phyloP scores from a whole-genome alignment of 139 green algal genomes.

The Limnomonas spitsbergensis region DNA sequence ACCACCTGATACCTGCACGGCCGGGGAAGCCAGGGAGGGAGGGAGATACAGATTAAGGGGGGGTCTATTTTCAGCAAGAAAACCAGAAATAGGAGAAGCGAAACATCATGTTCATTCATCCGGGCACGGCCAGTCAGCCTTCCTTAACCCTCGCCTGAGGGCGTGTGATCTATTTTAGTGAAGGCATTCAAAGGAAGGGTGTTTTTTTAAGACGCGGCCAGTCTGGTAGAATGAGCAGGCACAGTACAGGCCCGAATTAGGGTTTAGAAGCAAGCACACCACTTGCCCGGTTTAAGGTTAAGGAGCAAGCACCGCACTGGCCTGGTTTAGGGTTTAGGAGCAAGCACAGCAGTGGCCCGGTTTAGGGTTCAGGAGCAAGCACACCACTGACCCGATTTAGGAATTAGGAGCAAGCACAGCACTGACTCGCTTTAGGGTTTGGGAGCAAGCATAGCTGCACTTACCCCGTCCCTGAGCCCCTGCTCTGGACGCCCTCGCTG shows the following conservation, averaged over 20 bases:
- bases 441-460: not conserved
- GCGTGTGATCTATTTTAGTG: too few relatives aligned
- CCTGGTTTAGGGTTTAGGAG: not conserved
- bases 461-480: not conserved
- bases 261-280: not conserved
- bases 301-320: not conserved
- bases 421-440: not conserved
- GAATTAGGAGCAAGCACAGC: not conserved
- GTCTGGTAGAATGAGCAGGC: not conserved
- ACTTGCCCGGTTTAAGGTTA: not conserved
- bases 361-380: not conserved
- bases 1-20: slow-evolving; percentile 9
- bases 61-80: too few relatives aligned
- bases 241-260: not conserved
- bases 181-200: too few relatives aligned
- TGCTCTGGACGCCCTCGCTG: not conserved
- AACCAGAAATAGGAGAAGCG: too few relatives aligned
- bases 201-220: too few relatives aligned
- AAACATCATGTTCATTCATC: too few relatives aligned
- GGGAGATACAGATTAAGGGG: too few relatives aligned
- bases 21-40: too few relatives aligned
- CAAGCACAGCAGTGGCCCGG: not conserved
- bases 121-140: too few relatives aligned
- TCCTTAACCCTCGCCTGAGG: too few relatives aligned
- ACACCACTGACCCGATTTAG: not conserved